Conservation (phyloP, 2,329 filamentous ascomycete species). For the Botrytis tulipae region DNA sequence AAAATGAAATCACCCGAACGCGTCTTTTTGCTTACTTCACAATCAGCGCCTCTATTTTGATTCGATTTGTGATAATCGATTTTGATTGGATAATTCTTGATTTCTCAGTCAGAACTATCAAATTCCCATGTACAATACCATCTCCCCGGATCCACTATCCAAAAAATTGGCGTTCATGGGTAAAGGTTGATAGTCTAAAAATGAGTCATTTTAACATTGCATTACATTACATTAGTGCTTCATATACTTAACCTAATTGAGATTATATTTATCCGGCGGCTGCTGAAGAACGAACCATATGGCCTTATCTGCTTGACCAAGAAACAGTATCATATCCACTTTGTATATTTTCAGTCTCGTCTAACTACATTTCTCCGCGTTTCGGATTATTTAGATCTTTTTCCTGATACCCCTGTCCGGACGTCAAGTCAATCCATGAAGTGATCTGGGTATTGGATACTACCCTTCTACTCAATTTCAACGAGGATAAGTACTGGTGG, state of each 20-base stretch:
- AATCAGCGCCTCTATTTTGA: not conserved
- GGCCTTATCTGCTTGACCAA: slow-evolving; percentile 37
- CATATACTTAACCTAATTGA: slow-evolving; percentile 23
- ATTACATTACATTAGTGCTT: slow-evolving; percentile 26
- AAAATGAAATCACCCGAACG: slow-evolving; percentile 6
- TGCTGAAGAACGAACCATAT: slow-evolving; percentile 38
- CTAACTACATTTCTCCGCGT: slow-evolving; percentile 32
- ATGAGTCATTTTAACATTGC: slow-evolving; percentile 39
- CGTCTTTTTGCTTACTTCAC: slow-evolving; percentile 15
- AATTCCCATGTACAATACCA: not conserved
- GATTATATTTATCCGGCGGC: slow-evolving; percentile 29
- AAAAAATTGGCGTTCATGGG: slow-evolving; percentile 5
- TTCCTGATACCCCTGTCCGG: not conserved
- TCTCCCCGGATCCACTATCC: slow-evolving; percentile 9
- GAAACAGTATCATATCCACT: slow-evolving; percentile 34
- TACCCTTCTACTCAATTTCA: slow-evolving; percentile 19
- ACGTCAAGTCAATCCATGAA: not conserved
- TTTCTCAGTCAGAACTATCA: slow-evolving; percentile 15
- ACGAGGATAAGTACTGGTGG: slow-evolving; percentile 36
- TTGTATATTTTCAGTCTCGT: slow-evolving; percentile 20
- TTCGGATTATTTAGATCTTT: slow-evolving; percentile 33
- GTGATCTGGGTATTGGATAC: slow-evolving; percentile 16
- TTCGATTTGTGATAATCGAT: not conserved
- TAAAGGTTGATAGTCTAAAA: slow-evolving; percentile 27
- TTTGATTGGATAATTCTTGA: not conserved